phyloP scores from a whole-genome alignment of 345 rosid genomes.

The Mallotus nudiflorus region DNA sequence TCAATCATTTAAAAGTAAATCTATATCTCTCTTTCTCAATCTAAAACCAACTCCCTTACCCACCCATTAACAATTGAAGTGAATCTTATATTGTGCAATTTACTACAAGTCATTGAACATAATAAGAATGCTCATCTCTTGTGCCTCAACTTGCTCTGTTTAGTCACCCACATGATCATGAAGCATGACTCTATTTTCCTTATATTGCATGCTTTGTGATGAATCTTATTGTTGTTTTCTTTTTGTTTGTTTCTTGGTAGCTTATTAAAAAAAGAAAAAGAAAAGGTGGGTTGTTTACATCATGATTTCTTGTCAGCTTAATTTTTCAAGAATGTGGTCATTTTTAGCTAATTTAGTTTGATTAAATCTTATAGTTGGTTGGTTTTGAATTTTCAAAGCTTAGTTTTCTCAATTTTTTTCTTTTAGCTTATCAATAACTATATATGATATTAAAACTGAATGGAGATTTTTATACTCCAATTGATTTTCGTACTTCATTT shows the following conservation, averaged over 20 bases:
- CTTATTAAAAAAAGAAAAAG: not conserved
- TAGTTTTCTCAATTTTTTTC: too few relatives aligned
- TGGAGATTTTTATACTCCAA: too few relatives aligned
- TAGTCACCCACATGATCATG: not conserved
- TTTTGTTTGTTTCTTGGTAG: not conserved
- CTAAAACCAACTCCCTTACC: not conserved
- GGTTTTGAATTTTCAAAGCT: too few relatives aligned
- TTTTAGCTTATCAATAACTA: too few relatives aligned
- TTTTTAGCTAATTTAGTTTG: too few relatives aligned
- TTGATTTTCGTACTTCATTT: too few relatives aligned
- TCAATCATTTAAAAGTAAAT: slow-evolving; percentile 1
- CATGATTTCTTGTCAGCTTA: too few relatives aligned
- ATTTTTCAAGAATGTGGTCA: too few relatives aligned
- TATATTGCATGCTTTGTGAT: not conserved
- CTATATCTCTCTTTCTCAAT: not conserved
- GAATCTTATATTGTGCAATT: not conserved
- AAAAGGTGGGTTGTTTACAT: too few relatives aligned
- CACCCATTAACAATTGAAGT: not conserved
- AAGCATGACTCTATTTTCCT: not conserved
- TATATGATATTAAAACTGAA: too few relatives aligned
- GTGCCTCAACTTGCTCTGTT: not conserved
- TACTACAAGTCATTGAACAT: not conserved
- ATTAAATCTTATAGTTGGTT: too few relatives aligned
- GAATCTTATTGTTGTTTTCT: not conserved
- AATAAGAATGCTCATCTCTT: not conserved